Evolutionary conservation across 352 stramenopile species (phyloP).

Genomic region (Phytophthora cactorum): DNA sequence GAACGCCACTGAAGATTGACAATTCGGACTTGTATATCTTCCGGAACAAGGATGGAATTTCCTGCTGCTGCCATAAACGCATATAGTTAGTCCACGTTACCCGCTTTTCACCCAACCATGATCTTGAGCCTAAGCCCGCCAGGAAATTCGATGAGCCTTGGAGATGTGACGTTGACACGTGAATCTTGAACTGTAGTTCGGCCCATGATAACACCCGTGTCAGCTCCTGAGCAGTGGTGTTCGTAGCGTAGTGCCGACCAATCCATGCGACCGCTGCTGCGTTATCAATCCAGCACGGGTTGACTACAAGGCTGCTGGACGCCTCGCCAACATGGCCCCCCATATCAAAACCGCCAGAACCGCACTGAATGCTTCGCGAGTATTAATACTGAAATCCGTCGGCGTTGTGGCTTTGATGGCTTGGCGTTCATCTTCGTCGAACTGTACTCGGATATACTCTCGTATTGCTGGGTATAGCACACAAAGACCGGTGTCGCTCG

Average conservation of each 20-base stretch:
- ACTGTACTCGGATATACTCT: conserved; percentile 13
- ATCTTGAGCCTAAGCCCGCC: conserved; percentile 4
- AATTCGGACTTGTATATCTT: conserved; percentile 12
- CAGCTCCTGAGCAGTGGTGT: conserved; percentile 2
- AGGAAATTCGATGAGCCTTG: conserved; percentile 7
- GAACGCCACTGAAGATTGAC: conserved; percentile 4
- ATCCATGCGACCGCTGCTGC: conserved; percentile 7
- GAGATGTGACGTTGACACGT: conserved; percentile 4
- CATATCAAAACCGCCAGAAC: conserved; percentile 5
- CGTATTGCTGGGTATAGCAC: conserved; percentile 3
- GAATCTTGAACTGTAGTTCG: conserved; percentile 1
- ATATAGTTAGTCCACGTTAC: not conserved
- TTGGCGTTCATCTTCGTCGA: conserved; percentile 9
- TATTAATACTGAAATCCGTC: conserved; percentile 13
- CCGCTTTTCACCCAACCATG: conserved; percentile 7
- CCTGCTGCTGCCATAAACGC: conserved; percentile 10
- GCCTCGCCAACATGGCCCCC: conserved; percentile 5
- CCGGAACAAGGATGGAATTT: conserved; percentile 5
- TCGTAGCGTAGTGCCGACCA: not conserved
- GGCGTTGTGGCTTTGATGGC: not conserved
- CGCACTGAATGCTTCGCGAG: conserved; percentile 8
- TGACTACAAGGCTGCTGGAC: not conserved
- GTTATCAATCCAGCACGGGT: conserved; percentile 17
- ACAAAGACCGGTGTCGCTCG: not conserved
- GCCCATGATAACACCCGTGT: conserved; percentile 5